Evolutionary conservation across 2,329 filamentous ascomycete genomes (phyloP), one percentile per base, ranked within the genome.

Genomic region (Stemphylium vesicarium): DNA sequence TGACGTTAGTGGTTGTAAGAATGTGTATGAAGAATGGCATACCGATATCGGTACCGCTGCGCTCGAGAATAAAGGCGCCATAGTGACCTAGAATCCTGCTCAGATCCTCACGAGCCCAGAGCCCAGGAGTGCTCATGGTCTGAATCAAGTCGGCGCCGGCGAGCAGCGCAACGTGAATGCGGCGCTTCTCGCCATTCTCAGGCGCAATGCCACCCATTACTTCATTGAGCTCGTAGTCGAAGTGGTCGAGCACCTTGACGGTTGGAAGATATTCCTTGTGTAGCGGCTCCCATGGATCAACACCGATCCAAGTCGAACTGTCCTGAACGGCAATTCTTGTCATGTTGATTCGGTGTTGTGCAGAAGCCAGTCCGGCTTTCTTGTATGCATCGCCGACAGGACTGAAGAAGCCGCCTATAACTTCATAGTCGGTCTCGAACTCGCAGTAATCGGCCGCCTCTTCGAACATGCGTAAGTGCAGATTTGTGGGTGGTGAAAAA

Each of bases 221-320:
- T 20, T 85, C 84, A 73, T 97, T 96, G 72, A 97, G 91, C 74
- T 97, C 92, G 71, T 94, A 80, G 63, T 96, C 88, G 67, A 97
- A 95, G 77, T 97, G 94, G 70, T 96, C 92, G 43, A 97, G 81
- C 36, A 96, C 93, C 65, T 89, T 85, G 35, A 93, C 94, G 0
- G 94, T 98, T 13, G 92, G 92, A 59, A 92, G 88, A 73, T 96
- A 98, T 63, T 90, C 84, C 69, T 88, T 85, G 77, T 96, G 87
- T 66, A 89, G 81, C n/a, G 91, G 90, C 80, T 96, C 93, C 86
- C 86, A 45, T 6, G 72, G 68, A 50, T 76, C 74, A 5, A 76
- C 73, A 10, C 68, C 66, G 47, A 76, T 75, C 74, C 74, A 76
- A 8, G 46, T 66, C 4, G 74, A 74, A 51, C 88, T 88, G 46